Conservation (phyloP, 106 monocot genomes). For the Acanthochlamys bracteata region DNA sequence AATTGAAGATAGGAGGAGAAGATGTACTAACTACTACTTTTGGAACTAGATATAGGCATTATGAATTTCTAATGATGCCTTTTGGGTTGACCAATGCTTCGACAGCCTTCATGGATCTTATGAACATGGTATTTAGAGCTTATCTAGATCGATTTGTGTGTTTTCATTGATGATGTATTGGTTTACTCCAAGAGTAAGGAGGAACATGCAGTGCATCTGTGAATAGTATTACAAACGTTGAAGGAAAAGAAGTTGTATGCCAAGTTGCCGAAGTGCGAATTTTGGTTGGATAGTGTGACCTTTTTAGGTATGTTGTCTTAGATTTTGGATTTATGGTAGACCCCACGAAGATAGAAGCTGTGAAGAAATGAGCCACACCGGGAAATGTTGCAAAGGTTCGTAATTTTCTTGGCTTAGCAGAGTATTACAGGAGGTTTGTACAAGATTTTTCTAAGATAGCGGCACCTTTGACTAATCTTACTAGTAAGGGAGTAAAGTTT, state of each 20-base stretch:
- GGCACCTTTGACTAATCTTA: background rate
- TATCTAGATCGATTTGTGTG: constrained; percentile 1
- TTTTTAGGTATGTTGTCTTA: constrained; percentile 4
- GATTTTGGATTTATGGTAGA: background rate
- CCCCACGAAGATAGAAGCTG: background rate
- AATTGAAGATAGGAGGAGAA: too few species aligned
- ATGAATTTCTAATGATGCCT: too few species aligned
- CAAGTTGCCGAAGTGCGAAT: constrained; percentile 1
- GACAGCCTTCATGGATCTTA: constrained; percentile 4
- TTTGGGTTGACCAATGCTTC: background rate
- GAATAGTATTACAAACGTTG: too few species aligned
- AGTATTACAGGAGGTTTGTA: background rate
- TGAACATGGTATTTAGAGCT: background rate
- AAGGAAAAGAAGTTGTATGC: too few species aligned
- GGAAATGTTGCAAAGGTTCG: background rate
- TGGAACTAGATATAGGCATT: too few species aligned
- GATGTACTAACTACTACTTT: too few species aligned
- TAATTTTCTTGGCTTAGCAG: background rate
- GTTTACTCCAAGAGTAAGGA: background rate
- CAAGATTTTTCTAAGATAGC: background rate
- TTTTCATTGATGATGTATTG: constrained; percentile 6
- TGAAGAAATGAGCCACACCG: background rate
- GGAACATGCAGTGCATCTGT: too few species aligned
- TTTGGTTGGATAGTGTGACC: background rate
- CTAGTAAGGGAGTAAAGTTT: background rate